Evolutionary conservation across 139 green algal species (phyloP), one percentile per base, ranked within the genome.

Genomic region (Coelastrella sp.): DNA sequence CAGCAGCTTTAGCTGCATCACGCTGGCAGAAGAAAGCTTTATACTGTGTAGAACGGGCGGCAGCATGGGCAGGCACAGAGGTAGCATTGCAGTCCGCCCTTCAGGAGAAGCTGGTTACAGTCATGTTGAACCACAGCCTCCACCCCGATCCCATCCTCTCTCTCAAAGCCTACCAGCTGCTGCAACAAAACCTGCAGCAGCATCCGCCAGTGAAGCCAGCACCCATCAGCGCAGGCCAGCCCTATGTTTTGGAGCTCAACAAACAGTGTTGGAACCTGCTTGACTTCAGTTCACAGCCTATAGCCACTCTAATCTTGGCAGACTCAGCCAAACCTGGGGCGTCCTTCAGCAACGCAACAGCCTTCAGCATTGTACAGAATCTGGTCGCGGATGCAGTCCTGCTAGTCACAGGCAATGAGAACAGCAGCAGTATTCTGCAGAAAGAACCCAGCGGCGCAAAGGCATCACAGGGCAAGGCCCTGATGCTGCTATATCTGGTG

Each of bases 401-500:
- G 20, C 19, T 84, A 8, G 85, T 83, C 4, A 83, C 61, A 14
- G 73, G 74, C 32, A 83, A 74, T 17, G 58, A n/a, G 2, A 58
- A 47, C 22, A 64, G 23, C 73, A 90, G 64, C 73, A 90, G 61
- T 23, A 47, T 58, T 5, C 20, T 7, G 8, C 56, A n/a, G 32
- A 76, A 8, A 10, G 56, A 32, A 8, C n/a, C 57, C 73, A 65
- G 11, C 73, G 59, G 57, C 3, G n/a, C 11, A 10, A 14, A 64
- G 58, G 16, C 59, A 60, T 71, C 85, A 60, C 85, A 58, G 74
- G 83, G 85, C 74, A 74, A 83, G 59, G 73, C 85, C 14, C 85
- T 90, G 73, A 17, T 84, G 57, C 85, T 90, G 85, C 85, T 90
- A 73, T 90, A 80, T 23, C 57, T 90, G 22, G 73, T 84, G 73